Evolutionary conservation across 371 early-diverging fungal species (phyloP).

Genomic region (Syncephalastrum sp.): DNA sequence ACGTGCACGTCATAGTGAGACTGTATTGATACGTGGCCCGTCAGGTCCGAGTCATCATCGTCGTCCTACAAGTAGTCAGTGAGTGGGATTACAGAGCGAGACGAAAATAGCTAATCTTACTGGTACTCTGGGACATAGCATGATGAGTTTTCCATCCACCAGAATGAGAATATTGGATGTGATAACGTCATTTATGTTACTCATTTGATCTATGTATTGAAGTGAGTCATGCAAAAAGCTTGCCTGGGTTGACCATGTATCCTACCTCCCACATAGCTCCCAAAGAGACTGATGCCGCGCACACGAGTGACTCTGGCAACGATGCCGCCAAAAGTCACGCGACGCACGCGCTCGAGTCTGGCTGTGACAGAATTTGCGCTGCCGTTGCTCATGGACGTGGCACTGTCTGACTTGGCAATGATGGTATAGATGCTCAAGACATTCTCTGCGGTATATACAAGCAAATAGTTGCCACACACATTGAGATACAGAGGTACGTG

Average conservation of each 20-base stretch:
- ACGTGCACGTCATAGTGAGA: constrained; percentile 56
- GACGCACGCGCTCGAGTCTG: constrained; percentile 55
- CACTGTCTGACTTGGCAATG: constrained; percentile 12
- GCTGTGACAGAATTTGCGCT: constrained; percentile 11
- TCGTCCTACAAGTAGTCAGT: constrained; percentile 17
- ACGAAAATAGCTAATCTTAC: constrained; percentile 10
- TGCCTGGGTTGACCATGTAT: too few relatives aligned
- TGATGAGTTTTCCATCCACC: constrained; percentile 48
- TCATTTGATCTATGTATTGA: constrained; percentile 32
- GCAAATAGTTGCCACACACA: constrained; percentile 51
- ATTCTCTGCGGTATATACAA: constrained; percentile 74
- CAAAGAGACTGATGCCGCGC: constrained; percentile 55
- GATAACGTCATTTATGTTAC: constrained; percentile 29
- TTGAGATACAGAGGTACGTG: constrained; percentile 56
- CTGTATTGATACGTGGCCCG: constrained; percentile 18
- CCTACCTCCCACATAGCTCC: constrained; percentile 35
- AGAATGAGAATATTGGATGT: constrained; percentile 47
- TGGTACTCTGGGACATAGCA: constrained; percentile 41
- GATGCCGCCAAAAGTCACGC: constrained; percentile 68
- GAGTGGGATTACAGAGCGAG: neutral
- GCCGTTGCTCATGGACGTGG: constrained; percentile 12
- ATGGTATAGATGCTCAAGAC: constrained; percentile 51
- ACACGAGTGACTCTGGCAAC: constrained; percentile 54
- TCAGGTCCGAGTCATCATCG: constrained; percentile 27
- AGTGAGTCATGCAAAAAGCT: neutral